These are phyloP conservation scores for Fusarium piperis DNA, from an alignment of 2,329 filamentous ascomycete genomes.

Conservation along the genomic window DNA sequence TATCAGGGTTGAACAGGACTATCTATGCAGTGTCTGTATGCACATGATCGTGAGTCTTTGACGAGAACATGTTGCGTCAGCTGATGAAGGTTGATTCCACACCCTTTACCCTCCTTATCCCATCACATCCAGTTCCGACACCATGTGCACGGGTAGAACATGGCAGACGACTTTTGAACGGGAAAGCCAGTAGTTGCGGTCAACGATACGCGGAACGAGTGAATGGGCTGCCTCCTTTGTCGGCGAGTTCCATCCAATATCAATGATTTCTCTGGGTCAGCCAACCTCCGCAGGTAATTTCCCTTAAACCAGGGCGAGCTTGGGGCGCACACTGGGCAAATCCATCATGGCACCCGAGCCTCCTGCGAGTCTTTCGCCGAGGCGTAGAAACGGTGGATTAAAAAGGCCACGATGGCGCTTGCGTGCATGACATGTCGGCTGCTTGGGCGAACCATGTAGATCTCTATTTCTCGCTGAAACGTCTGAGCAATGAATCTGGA, in stretches of 20 bases:
- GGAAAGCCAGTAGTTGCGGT: neutral
- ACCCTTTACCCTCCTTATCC: neutral
- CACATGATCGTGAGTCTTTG: neutral
- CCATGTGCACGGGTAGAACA: neutral
- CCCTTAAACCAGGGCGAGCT: slow-evolving; percentile 9
- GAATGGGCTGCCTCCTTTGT: slow-evolving; percentile 2
- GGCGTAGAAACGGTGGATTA: neutral
- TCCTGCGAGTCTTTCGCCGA: neutral
- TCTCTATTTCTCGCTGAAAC: slow-evolving; percentile 22
- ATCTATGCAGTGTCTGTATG: neutral
- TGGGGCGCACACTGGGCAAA: neutral
- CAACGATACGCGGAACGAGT: neutral
- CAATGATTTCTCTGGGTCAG: neutral
- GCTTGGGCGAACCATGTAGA: slow-evolving; percentile 3
- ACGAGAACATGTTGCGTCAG: neutral
- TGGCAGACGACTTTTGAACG: neutral
- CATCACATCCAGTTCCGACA: neutral
- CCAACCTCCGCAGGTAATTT: slow-evolving; percentile 29
- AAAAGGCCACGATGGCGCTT: neutral
- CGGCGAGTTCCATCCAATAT: neutral
- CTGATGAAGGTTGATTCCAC: neutral
- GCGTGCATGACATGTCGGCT: neutral
- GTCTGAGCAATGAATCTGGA: neutral
- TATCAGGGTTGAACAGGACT: neutral
- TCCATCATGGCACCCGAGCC: neutral